Evolutionary conservation across 306 rosid species (phyloP).

Genomic region (Castanea sativa): DNA sequence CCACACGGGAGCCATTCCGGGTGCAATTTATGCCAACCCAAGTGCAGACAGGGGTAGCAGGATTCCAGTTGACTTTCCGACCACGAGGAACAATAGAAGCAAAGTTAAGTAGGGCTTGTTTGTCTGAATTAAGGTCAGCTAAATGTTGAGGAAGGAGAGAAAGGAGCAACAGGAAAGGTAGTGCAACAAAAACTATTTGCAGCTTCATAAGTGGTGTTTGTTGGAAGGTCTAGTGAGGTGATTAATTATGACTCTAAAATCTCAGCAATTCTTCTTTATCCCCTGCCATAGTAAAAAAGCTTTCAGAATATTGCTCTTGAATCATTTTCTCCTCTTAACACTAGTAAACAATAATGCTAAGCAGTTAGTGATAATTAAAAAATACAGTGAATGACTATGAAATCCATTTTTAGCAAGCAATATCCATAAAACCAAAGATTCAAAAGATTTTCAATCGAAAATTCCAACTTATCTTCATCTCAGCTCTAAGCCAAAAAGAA

Average conservation of each 20-base stretch:
- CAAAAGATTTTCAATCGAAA: background rate
- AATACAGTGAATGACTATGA: background rate
- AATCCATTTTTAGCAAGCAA: background rate
- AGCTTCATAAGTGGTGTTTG: constrained; percentile 48
- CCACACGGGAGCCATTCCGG: constrained; percentile 42
- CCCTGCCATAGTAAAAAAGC: constrained; percentile 38
- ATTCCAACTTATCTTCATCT: too few relatives aligned
- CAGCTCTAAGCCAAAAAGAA: too few relatives aligned
- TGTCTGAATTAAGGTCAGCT: constrained; percentile 70
- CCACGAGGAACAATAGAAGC: constrained; percentile 67
- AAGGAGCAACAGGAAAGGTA: constrained; percentile 34
- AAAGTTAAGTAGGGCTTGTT: constrained; percentile 78
- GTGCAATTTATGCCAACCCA: constrained; percentile 81
- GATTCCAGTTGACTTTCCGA: constrained; percentile 61
- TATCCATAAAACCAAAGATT: background rate
- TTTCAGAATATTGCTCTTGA: constrained; percentile 13
- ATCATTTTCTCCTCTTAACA: constrained; percentile 5
- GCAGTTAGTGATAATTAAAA: background rate
- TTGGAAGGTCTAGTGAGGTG: constrained; percentile 21
- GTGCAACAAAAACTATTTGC: constrained; percentile 17
- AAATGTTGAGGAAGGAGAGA: constrained; percentile 25
- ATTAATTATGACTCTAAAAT: constrained; percentile 13
- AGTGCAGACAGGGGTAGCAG: constrained; percentile 58
- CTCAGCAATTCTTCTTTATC: constrained; percentile 38
- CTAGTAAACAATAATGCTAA: background rate